These are phyloP conservation scores for Scheffersomyces amazonensis DNA, from an alignment of 805 yeast genomes.

Conservation along the genomic window DNA sequence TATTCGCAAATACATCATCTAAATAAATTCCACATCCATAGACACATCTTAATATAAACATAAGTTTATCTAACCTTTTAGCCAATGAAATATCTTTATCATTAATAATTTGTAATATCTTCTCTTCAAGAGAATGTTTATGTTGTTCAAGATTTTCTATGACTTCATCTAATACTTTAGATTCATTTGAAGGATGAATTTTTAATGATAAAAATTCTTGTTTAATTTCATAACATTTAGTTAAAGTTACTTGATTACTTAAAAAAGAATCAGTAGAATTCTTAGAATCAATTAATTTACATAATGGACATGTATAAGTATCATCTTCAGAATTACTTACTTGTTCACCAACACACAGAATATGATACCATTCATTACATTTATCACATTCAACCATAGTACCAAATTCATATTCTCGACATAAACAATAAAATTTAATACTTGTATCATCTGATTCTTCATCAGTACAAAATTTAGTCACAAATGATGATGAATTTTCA, in stretches of 20 bases:
- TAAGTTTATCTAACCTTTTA: constrained; percentile 18
- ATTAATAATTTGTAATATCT: constrained; percentile 12
- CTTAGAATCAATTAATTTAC: constrained; percentile 21
- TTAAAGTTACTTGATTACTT: constrained; percentile 10
- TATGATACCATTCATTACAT: constrained; percentile 74
- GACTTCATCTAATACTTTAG: constrained; percentile 15
- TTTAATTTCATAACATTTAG: constrained; percentile 6
- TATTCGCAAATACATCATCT: constrained; percentile 17
- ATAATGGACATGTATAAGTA: constrained; percentile 27
- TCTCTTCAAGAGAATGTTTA: constrained; percentile 3
- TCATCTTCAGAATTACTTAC: constrained; percentile 15
- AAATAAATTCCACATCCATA: constrained; percentile 28
- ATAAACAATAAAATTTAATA: constrained; percentile 49
- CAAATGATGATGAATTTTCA: constrained; percentile 22
- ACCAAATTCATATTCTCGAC: constrained; percentile 58
- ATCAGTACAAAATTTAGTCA: constrained; percentile 6
- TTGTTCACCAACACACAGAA: constrained; percentile 46
- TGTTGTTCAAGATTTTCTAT: constrained; percentile 7
- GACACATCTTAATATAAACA: constrained; percentile 23
- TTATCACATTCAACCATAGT: constrained; percentile 69
- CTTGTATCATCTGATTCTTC: constrained; percentile 8
- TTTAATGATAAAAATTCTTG: constrained; percentile 11
- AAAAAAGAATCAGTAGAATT: constrained; percentile 12
- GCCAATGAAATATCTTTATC: constrained; percentile 4
- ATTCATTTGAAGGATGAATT: constrained; percentile 20